Conservation (phyloP, 2,329 filamentous ascomycete species). For the Sphaceloma murrayae region DNA sequence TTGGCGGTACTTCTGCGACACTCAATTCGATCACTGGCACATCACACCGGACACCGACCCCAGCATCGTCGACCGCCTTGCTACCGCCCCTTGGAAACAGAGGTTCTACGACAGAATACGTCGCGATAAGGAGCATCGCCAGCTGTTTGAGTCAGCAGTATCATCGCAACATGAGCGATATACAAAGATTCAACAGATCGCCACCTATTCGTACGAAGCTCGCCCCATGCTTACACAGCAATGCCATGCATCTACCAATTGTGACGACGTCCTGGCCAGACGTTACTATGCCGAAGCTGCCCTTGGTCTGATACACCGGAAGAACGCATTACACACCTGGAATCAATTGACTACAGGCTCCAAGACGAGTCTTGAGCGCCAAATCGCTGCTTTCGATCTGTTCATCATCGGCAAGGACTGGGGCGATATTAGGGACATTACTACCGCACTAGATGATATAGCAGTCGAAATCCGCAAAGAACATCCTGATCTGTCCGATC, state of each 20-base stretch:
- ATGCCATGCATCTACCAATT: constrained; percentile 47
- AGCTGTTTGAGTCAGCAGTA: constrained; percentile 56
- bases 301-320: constrained; percentile 71
- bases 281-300: constrained; percentile 66
- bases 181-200: constrained; percentile 59
- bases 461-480: constrained; percentile 47
- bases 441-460: constrained; percentile 54
- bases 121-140: constrained; percentile 28
- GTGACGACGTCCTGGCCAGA: constrained; percentile 67
- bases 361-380: constrained; percentile 56
- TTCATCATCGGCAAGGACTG: constrained; percentile 62
- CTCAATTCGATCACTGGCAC: constrained; percentile 67
- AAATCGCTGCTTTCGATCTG: constrained; percentile 76
- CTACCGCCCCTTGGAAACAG: constrained; percentile 54
- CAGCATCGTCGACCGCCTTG: constrained; percentile 40
- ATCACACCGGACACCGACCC: constrained; percentile 48
- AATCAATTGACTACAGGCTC: constrained; percentile 44
- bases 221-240: constrained; percentile 74
- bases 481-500: constrained; percentile 44
- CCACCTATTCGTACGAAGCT: constrained; percentile 64
- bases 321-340: constrained; percentile 72
- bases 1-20: constrained; percentile 68
- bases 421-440: constrained; percentile 60
- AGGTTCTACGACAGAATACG: constrained; percentile 31
- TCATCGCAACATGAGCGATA: constrained; percentile 60